phyloP scores from a whole-genome alignment of 2,329 filamentous ascomycete genomes.

The Westerdykella sp. region DNA sequence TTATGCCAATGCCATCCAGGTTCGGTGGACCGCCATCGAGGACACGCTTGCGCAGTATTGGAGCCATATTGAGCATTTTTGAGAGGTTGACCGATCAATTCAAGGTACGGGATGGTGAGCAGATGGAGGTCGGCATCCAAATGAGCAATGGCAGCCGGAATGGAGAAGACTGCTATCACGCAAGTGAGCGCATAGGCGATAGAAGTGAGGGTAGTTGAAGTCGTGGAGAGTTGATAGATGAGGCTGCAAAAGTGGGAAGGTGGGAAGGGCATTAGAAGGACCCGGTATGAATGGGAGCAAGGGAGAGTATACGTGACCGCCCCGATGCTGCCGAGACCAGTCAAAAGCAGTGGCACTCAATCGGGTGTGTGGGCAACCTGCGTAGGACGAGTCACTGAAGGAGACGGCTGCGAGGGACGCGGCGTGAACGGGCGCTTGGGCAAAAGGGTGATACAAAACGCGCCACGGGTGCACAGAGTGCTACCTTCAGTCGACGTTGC shows the following conservation, averaged over 20 bases:
- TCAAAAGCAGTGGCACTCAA: slow-evolving; percentile 17
- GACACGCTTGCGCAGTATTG: slow-evolving; percentile 18
- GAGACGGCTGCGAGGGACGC: slow-evolving; percentile 17
- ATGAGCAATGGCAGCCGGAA: too few relatives aligned
- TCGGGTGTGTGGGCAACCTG: slow-evolving; percentile 21
- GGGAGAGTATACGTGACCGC: slow-evolving; percentile 23
- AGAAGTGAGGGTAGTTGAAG: slow-evolving; percentile 16
- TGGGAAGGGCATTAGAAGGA: slow-evolving; percentile 24
- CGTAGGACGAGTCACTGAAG: slow-evolving; percentile 11
- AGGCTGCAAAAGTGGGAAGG: slow-evolving; percentile 16
- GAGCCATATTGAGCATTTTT: slow-evolving; percentile 29
- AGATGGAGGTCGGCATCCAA: slow-evolving; percentile 8
- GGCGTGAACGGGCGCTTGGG: slow-evolving; percentile 20
- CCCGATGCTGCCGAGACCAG: slow-evolving; percentile 25
- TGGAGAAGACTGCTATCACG: slow-evolving; percentile 1
- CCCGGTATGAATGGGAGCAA: slow-evolving; percentile 17
- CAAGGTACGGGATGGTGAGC: slow-evolving; percentile 8
- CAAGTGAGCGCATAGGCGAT: slow-evolving; percentile 26
- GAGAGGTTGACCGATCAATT: slow-evolving; percentile 9
- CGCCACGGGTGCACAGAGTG: slow-evolving; percentile 29
- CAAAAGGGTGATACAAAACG: slow-evolving; percentile 23
- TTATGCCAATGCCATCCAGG: slow-evolving; percentile 26
- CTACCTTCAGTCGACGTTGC: slow-evolving; percentile 20
- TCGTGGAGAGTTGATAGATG: slow-evolving; percentile 15
- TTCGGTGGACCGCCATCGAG: slow-evolving; percentile 29